Conservation (phyloP, 2,329 filamentous ascomycete species). For the Penicillium sp. region DNA sequence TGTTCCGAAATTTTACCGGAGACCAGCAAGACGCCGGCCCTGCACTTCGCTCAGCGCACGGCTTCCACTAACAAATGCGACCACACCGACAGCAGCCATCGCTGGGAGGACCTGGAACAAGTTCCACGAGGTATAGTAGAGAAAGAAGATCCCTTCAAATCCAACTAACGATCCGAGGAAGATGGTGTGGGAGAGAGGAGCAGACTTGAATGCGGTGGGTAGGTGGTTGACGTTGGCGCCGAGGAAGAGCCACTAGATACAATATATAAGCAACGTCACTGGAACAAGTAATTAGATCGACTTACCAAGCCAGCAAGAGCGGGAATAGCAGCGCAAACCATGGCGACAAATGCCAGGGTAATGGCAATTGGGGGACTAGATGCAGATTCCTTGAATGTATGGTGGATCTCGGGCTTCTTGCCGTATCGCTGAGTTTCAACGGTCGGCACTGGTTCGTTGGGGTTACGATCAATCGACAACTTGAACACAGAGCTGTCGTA, state of each 20-base stretch:
- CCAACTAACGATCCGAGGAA: conserved; percentile 86
- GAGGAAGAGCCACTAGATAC: conserved; percentile 68
- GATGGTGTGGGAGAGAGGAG: conserved; percentile 74
- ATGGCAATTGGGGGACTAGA: conserved; percentile 77
- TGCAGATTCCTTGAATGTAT: conserved; percentile 80
- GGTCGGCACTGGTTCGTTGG: conserved; percentile 57
- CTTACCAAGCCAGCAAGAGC: conserved; percentile 68
- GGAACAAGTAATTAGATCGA: not conserved
- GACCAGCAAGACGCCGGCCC: conserved; percentile 74
- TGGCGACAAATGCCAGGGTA: conserved; percentile 71
- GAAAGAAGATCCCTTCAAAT: conserved; percentile 88
- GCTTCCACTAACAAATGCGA: conserved; percentile 82
- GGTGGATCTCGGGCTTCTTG: conserved; percentile 79
- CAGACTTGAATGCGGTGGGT: conserved; percentile 67
- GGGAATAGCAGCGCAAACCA: conserved; percentile 71
- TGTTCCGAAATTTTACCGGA: conserved; percentile 47
- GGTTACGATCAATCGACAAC: conserved; percentile 64
- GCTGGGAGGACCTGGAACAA: conserved; percentile 84
- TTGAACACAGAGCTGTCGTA: conserved; percentile 71
- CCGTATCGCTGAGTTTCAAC: conserved; percentile 78
- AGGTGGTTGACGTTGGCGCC: conserved; percentile 82
- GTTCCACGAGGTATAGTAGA: conserved; percentile 92
- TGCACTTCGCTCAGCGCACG: conserved; percentile 92
- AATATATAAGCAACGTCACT: conserved; percentile 9
- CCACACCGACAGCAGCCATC: conserved; percentile 63